These are phyloP conservation scores for Thelonectria rubi DNA, from an alignment of 2,329 filamentous ascomycete genomes.

Conservation along the genomic window DNA sequence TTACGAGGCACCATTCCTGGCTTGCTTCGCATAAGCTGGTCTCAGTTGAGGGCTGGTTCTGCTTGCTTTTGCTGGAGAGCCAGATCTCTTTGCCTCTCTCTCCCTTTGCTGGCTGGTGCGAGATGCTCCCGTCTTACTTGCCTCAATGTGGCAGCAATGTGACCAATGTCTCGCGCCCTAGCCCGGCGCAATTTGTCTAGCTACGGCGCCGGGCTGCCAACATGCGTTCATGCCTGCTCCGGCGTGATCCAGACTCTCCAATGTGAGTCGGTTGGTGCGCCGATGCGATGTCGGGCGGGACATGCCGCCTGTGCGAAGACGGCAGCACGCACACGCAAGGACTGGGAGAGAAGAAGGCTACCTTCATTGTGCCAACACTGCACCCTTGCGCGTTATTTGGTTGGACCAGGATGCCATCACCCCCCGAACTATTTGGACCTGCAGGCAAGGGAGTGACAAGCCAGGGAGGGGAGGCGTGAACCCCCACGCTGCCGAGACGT, in stretches of 20 bases:
- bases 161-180: conserved; percentile 13
- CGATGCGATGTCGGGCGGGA: conserved; percentile 28
- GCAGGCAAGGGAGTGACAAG: conserved; percentile 39
- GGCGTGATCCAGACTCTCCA: conserved; percentile 2
- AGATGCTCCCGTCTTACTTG: conserved; percentile 27
- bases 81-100: conserved; percentile 15
- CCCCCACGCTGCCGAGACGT: conserved; percentile 41
- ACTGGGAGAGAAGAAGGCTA: conserved; percentile 32
- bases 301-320: conserved; percentile 25
- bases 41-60: conserved; percentile 16
- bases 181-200: conserved; percentile 11
- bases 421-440: conserved; percentile 41
- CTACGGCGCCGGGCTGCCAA: conserved; percentile 4
- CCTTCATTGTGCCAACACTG: neutral
- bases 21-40: conserved; percentile 2
- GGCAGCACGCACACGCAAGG: too few relatives aligned
- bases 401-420: conserved; percentile 31
- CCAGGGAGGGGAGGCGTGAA: conserved; percentile 23
- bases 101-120: conserved; percentile 11
- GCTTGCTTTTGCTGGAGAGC: conserved; percentile 19
- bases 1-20: conserved; percentile 23
- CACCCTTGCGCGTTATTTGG: conserved; percentile 29
- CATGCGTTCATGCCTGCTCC: conserved; percentile 11
- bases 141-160: conserved; percentile 18
- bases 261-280: conserved; percentile 4